A percentile compares a stretch with the other conserved stretches of the same genome.
phyloP scores from a whole-genome alignment of 2,329 filamentous ascomycete genomes.

The Epichloe gansuensis region DNA sequence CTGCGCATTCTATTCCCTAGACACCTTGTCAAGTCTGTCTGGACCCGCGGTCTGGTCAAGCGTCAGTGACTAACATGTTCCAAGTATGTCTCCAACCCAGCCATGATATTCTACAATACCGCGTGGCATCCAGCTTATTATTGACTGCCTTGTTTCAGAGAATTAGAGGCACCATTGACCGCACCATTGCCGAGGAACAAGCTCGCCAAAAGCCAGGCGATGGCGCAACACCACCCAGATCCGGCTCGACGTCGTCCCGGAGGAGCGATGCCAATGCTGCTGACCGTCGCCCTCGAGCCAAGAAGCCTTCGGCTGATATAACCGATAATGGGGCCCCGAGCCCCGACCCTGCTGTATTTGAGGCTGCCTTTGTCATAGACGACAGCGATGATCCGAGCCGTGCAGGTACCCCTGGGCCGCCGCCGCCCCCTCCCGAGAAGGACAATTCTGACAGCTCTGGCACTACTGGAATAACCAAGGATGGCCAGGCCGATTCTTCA shows the following conservation, averaged over 20 bases:
- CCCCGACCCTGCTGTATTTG: conserved; percentile 78
- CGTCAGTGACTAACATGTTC: conserved; percentile 15
- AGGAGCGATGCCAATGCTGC: conserved; percentile 24
- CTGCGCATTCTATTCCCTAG: conserved; percentile 1
- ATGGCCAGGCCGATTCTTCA: conserved; percentile 13
- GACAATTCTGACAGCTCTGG: conserved; percentile 11
- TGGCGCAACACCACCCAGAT: conserved; percentile 27
- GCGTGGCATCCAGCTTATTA: not conserved
- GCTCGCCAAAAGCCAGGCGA: conserved; percentile 54
- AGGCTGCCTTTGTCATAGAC: conserved; percentile 74
- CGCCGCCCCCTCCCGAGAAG: conserved; percentile 24
- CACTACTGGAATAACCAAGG: conserved; percentile 7
- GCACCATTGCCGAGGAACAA: conserved; percentile 83
- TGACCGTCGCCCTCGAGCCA: conserved; percentile 22
- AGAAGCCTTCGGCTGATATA: conserved; percentile 24
- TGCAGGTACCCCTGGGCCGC: conserved; percentile 40
- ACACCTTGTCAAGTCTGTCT: not conserved
- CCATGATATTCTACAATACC: not conserved
- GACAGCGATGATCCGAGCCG: conserved; percentile 61
- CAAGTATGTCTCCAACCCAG: conserved; percentile 15
- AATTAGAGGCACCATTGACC: conserved; percentile 74
- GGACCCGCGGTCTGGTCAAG: not conserved
- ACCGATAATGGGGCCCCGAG: conserved; percentile 32
- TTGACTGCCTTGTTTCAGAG: conserved; percentile 28
- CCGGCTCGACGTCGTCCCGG: conserved; percentile 23